Conservation (phyloP, 768 basidiomycete species). For the Termitomyces sp. region DNA sequence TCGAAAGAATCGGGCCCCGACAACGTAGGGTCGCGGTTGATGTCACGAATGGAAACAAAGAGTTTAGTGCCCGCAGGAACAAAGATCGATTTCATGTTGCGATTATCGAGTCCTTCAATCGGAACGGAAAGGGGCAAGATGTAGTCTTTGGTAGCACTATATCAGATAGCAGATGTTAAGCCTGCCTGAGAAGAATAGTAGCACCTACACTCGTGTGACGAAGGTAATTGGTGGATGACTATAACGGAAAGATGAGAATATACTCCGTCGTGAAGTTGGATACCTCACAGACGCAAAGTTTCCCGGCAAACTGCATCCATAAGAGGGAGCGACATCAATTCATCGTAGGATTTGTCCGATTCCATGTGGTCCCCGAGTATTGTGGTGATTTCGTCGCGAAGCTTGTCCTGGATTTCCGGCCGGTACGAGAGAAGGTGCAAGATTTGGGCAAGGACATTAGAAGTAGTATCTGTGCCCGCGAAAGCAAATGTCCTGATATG, state of each 20-base stretch:
- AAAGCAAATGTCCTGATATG: slow-evolving; percentile 23
- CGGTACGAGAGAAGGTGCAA: slow-evolving; percentile 32
- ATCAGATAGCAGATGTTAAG: neutral
- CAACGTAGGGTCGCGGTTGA: slow-evolving; percentile 37
- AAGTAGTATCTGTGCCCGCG: slow-evolving; percentile 44
- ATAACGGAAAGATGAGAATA: neutral
- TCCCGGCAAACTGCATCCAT: slow-evolving; percentile 37
- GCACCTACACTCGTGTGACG: slow-evolving; percentile 16
- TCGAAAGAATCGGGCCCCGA: slow-evolving; percentile 48
- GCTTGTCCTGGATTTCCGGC: slow-evolving; percentile 28
- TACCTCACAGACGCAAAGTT: slow-evolving; percentile 35
- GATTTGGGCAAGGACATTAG: slow-evolving; percentile 33
- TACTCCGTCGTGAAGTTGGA: neutral
- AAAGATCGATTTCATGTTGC: slow-evolving; percentile 30
- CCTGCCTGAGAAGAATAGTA: neutral
- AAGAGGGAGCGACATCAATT: slow-evolving; percentile 31
- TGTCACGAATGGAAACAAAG: slow-evolving; percentile 31
- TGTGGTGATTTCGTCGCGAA: slow-evolving; percentile 32
- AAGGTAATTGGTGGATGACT: slow-evolving; percentile 18
- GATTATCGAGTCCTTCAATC: slow-evolving; percentile 33
- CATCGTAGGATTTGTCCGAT: slow-evolving; percentile 34
- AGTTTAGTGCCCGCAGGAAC: slow-evolving; percentile 38
- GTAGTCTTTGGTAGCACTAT: slow-evolving; percentile 32
- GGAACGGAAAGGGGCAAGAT: slow-evolving; percentile 40
- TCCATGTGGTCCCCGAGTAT: slow-evolving; percentile 22